Conservation (phyloP, 2,329 filamentous ascomycete genomes). For the Pseudogymnoascus sp. region DNA sequence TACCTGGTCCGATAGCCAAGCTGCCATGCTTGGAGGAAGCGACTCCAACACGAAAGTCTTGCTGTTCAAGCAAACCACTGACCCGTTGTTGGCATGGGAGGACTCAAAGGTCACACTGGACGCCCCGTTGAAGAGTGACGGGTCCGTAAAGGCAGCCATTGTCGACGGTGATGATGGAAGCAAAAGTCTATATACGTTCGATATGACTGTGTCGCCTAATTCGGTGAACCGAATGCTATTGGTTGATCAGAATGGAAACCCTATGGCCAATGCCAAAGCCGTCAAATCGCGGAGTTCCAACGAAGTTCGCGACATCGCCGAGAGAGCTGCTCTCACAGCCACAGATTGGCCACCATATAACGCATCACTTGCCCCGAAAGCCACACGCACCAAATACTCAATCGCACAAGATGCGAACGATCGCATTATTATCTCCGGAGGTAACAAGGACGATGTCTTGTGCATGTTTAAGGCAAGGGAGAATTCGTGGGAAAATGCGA, state of each 20-base stretch:
- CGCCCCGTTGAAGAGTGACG: constrained; percentile 49
- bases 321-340: constrained; percentile 37
- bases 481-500: constrained; percentile 73
- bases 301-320: background rate
- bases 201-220: constrained; percentile 67
- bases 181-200: constrained; percentile 70
- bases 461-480: constrained; percentile 66
- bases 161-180: constrained; percentile 67
- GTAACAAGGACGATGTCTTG: constrained; percentile 56
- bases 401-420: constrained; percentile 57
- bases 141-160: constrained; percentile 52
- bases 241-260: constrained; percentile 49
- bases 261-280: constrained; percentile 38
- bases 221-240: constrained; percentile 62
- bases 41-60: constrained; percentile 58
- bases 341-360: constrained; percentile 73
- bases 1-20: constrained; percentile 61
- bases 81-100: constrained; percentile 45
- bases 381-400: constrained; percentile 58
- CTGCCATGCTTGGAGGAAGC: constrained; percentile 66
- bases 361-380: constrained; percentile 57
- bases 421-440: constrained; percentile 70
- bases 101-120: constrained; percentile 57
- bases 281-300: constrained; percentile 22
- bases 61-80: constrained; percentile 52